Evolutionary conservation across 345 rosid species (phyloP), one percentile per base, ranked within the genome.

Genomic region (Brassica cretica): DNA sequence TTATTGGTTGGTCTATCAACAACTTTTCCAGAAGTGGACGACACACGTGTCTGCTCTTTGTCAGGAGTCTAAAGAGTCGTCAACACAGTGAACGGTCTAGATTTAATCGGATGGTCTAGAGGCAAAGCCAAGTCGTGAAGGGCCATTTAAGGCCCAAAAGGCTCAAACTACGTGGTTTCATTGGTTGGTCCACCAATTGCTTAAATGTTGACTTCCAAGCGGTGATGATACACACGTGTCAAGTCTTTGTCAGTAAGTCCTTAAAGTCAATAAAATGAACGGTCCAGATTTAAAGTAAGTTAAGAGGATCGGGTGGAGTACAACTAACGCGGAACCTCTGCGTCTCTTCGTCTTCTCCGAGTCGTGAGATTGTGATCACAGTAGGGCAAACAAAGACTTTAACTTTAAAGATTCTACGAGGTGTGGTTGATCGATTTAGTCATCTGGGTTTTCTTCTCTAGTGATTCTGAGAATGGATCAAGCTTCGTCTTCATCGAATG

Each of bases 381-480:
- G 56, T 51, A 51, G 19, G 56, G 56, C 56, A 51, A 35, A 51
- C 15, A 35, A 51, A 51, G 56, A n/a, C 56, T 51, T 44, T 51
- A 51, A 51, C 56, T n/a, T 16, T 53, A 53, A 16, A 53, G 60
- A 16, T 71, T 71, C 18, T 12, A 39, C 71, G 27, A 32, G 27
- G 21, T 55, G 21, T 63, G n/a, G 33, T 68, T 51, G 33, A 59
- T 64, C 59, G 72, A 72, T 77, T 46, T 29, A 60, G 33, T 46
- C 33, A 53, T 68, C 58, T 62, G 70, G 76, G 71, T 53, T 6
- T 6, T 53, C 4, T n/a, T 51, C 7, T 51, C 8, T 51, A n/a
- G 19, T 60, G 66, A 51, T 76, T 56, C 5, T 64, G 60, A 49
- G 70, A 49, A 74, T 79, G 80, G 83, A 80, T 76, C 83, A 80